These are phyloP conservation scores for Ascochyta lentis DNA, from an alignment of 2,329 filamentous ascomycete genomes.

Conservation along the genomic window DNA sequence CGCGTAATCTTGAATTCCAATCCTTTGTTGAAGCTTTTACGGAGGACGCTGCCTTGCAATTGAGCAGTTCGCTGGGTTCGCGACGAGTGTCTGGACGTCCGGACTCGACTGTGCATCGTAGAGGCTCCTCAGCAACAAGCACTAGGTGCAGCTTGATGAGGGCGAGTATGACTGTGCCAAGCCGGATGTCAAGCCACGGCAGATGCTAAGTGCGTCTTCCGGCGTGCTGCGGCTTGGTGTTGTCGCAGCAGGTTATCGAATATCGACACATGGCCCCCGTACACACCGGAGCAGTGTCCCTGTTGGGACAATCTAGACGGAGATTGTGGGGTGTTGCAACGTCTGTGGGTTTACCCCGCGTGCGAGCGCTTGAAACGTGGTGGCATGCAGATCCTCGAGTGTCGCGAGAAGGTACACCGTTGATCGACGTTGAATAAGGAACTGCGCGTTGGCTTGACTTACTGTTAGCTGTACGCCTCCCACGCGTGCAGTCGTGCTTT, in stretches of 20 bases:
- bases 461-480: conserved; percentile 5
- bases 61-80: background rate
- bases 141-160: conserved; percentile 1
- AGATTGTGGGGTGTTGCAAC: conserved; percentile 17
- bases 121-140: conserved; percentile 9
- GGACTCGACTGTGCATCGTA: background rate
- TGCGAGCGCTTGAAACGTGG: conserved; percentile 10
- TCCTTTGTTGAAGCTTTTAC: background rate
- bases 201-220: conserved; percentile 15
- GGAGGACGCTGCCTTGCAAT: background rate
- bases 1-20: background rate
- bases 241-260: conserved; percentile 16
- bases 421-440: conserved; percentile 19
- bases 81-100: background rate
- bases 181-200: conserved; percentile 16
- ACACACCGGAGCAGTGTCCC: conserved; percentile 16
- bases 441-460: conserved; percentile 10
- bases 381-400: conserved; percentile 15
- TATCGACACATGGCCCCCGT: conserved; percentile 11
- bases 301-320: conserved; percentile 13
- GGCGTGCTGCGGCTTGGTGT: conserved; percentile 18
- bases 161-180: conserved; percentile 7
- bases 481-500: conserved; percentile 14
- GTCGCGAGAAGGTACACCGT: background rate
- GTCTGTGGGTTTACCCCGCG: conserved; percentile 22